A percentile compares a stretch with the other conserved stretches of the same genome.
Conservation (phyloP, 2,329 filamentous ascomycete genomes). For the Phyllosticta ampelicida region DNA sequence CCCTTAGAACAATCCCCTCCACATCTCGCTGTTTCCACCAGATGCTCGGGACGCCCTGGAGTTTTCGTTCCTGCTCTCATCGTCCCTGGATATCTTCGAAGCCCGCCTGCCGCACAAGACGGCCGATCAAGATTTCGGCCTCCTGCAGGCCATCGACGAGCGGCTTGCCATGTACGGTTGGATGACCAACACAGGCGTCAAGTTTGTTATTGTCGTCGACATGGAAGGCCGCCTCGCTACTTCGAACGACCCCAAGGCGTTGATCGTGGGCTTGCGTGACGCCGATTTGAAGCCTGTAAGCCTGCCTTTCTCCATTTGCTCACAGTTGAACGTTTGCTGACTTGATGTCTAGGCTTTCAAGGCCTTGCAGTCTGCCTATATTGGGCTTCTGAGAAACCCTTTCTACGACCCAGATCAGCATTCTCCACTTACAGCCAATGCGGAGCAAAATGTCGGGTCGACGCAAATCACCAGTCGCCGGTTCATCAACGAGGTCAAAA, state of each 20-base stretch:
- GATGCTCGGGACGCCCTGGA: conserved; percentile 69
- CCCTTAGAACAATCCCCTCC: conserved; percentile 82
- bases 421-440: conserved; percentile 45
- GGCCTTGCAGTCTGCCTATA: conserved; percentile 87
- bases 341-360: conserved; percentile 55
- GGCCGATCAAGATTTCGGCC: conserved; percentile 73
- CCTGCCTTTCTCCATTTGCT: conserved; percentile 10
- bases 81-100: conserved; percentile 88
- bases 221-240: conserved; percentile 59
- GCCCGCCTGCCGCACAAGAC: conserved; percentile 64
- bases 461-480: conserved; percentile 68
- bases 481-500: conserved; percentile 72
- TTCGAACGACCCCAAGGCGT: conserved; percentile 24
- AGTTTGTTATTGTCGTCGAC: conserved; percentile 83
- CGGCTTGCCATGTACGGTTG: conserved; percentile 88
- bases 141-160: conserved; percentile 90
- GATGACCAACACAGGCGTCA: conserved; percentile 90
- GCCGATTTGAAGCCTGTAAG: conserved; percentile 75
- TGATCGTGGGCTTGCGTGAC: conserved; percentile 61
- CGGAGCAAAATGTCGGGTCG: conserved; percentile 33
- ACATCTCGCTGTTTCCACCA: conserved; percentile 77
- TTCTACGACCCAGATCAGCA: conserved; percentile 89
- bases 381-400: conserved; percentile 79
- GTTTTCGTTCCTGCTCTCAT: conserved; percentile 83
- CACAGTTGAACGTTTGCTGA: background rate